Evolutionary conservation across 2,329 filamentous ascomycete genomes (phyloP).

Genomic region (Myriangium duriaei): DNA sequence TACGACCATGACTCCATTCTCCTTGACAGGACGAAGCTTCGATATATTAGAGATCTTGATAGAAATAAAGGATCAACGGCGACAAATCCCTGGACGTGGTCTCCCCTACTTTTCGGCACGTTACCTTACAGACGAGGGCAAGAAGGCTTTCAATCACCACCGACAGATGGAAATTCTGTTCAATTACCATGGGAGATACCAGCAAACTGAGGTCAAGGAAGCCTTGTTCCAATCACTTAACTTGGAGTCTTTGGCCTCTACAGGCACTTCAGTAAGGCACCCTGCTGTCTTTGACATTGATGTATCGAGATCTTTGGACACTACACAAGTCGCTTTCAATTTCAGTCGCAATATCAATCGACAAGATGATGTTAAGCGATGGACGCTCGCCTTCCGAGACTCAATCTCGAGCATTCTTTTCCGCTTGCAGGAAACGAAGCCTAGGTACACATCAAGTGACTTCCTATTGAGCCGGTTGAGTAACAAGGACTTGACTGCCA

Average conservation of each 20-base stretch:
- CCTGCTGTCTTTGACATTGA: not conserved
- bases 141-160: not conserved
- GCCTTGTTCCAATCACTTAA: not conserved
- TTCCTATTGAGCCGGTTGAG: not conserved
- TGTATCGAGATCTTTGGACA: not conserved
- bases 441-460: not conserved
- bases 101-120: not conserved
- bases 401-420: not conserved
- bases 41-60: not conserved
- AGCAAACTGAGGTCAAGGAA: not conserved
- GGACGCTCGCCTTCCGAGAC: not conserved
- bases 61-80: not conserved
- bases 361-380: not conserved
- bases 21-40: not conserved
- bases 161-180: not conserved
- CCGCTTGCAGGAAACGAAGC: not conserved
- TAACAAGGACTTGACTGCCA: not conserved
- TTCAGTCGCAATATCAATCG: not conserved
- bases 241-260: not conserved
- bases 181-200: not conserved
- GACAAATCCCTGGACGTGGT: not conserved
- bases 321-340: not conserved
- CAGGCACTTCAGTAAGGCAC: not conserved
- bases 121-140: not conserved
- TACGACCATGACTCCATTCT: constrained; percentile 24